Evolutionary conservation across 129 eudicot genomes (phyloP).

Genomic region (Flaveria robusta): DNA sequence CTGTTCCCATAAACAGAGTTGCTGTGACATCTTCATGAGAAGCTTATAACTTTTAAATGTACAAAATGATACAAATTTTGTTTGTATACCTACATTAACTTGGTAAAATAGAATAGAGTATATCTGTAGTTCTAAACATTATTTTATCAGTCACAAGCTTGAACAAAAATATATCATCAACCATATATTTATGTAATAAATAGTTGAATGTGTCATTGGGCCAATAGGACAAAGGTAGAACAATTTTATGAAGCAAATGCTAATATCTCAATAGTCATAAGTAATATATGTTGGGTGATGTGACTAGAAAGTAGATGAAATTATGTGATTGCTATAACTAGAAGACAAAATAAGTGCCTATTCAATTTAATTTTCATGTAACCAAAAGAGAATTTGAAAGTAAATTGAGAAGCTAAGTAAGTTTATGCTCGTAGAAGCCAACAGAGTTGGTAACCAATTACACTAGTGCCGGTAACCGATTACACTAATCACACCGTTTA

Average conservation of each 20-base stretch:
- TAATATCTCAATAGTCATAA: neutral
- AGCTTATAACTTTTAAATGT: neutral
- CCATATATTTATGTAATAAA: neutral
- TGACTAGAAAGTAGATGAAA: neutral
- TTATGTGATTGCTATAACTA: neutral
- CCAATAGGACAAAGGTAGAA: too few species aligned
- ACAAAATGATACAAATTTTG: neutral
- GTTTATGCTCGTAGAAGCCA: too few species aligned
- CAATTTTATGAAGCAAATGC: too few species aligned
- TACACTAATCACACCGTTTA: too few species aligned
- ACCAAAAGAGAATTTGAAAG: neutral
- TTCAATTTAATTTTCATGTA: neutral
- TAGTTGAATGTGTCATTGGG: too few species aligned
- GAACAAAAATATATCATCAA: neutral
- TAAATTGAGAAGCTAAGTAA: neutral
- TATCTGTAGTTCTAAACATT: neutral
- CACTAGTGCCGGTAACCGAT: too few species aligned
- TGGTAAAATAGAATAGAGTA: neutral
- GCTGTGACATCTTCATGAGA: neutral
- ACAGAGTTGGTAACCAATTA: neutral
- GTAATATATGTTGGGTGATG: neutral
- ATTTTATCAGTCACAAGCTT: neutral
- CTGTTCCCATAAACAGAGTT: neutral
- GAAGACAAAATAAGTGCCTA: neutral
- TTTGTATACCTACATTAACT: neutral